These are phyloP conservation scores for Ormosia semicastrata DNA, from an alignment of 306 rosid genomes.

Conservation along the genomic window DNA sequence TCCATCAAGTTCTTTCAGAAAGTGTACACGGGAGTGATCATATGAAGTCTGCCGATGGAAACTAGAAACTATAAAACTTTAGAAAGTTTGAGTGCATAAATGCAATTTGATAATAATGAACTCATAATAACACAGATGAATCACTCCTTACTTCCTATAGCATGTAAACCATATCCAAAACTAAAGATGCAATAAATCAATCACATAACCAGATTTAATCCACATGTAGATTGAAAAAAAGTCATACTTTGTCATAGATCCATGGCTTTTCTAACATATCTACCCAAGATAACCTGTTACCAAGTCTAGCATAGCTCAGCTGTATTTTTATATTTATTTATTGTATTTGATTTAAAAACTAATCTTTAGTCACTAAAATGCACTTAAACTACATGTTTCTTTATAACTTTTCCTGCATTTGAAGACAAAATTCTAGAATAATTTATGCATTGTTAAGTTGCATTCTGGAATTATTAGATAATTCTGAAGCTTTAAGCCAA, in stretches of 20 bases:
- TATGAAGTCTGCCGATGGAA: slow-evolving; percentile 68
- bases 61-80: slow-evolving; percentile 76
- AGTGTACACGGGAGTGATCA: slow-evolving; percentile 49
- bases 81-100: slow-evolving; percentile 45
- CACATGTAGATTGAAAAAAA: background rate
- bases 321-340: background rate
- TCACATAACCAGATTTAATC: background rate
- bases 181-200: background rate
- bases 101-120: slow-evolving; percentile 7
- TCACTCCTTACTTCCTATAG: background rate
- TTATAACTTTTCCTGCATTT: background rate
- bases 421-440: background rate
- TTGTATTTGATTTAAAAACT: background rate
- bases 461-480: background rate
- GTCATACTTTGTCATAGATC: background rate
- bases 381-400: background rate
- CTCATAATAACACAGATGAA: slow-evolving; percentile 10
- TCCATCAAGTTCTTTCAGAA: slow-evolving; percentile 70
- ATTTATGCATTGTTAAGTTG: background rate
- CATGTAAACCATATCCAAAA: background rate
- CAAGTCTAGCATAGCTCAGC: background rate
- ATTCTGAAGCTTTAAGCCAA: background rate
- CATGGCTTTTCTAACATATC: background rate
- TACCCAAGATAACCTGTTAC: background rate
- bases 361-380: background rate